phyloP scores from a whole-genome alignment of 2,329 filamentous ascomycete species.

The Lachnellula occidentalis region DNA sequence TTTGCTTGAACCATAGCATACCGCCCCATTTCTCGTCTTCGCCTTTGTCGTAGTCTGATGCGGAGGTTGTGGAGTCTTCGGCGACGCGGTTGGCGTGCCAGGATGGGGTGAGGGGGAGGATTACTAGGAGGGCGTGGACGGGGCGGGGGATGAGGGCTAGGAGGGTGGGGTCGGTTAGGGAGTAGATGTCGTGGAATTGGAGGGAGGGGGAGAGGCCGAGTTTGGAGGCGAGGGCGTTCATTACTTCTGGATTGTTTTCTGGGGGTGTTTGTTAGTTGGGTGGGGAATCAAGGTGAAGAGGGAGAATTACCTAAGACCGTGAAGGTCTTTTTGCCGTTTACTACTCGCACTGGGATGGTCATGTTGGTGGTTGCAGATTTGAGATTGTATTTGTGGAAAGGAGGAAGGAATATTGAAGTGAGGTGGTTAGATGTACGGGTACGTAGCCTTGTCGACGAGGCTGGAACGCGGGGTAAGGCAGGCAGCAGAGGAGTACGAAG shows the following conservation, averaged over 20 bases:
- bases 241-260: constrained; percentile 80
- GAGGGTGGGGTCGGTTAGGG: constrained; percentile 79
- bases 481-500: neutral
- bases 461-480: constrained; percentile 2
- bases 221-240: constrained; percentile 75
- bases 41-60: constrained; percentile 51
- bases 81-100: constrained; percentile 75
- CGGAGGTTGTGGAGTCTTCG: constrained; percentile 56
- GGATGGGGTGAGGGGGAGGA: constrained; percentile 77
- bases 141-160: constrained; percentile 87
- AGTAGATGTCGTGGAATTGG: constrained; percentile 87
- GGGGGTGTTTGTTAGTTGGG: constrained; percentile 22
- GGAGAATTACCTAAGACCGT: constrained; percentile 18
- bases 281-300: neutral
- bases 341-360: constrained; percentile 14
- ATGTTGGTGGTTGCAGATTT: constrained; percentile 9
- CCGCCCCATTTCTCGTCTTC: constrained; percentile 79
- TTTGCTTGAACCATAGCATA: constrained; percentile 92
- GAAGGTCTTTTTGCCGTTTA: constrained; percentile 23
- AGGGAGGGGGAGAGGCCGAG: constrained; percentile 75
- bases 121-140: constrained; percentile 81
- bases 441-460: constrained; percentile 1
- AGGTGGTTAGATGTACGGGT: neutral
- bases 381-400: neutral
- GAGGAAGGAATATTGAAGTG: neutral